Conservation (phyloP, 108 stramenopile species). For the Discostella stelligeroides region DNA sequence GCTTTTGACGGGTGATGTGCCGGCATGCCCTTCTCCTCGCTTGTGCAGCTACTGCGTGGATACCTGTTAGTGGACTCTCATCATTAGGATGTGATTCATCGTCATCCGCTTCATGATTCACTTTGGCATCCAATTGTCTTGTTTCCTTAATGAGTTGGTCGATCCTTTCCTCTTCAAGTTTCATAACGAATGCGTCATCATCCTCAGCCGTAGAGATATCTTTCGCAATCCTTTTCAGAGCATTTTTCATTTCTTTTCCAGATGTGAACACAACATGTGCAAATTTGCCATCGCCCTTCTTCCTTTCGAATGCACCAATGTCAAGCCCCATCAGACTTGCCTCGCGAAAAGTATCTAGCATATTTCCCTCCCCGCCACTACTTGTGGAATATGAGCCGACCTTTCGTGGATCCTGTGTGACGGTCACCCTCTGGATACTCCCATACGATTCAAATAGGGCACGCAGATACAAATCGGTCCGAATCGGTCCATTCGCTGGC, state of each 20-base stretch:
- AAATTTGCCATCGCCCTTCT: slow-evolving; percentile 55
- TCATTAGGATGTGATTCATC: slow-evolving; percentile 18
- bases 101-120: slow-evolving; percentile 40
- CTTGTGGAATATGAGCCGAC: slow-evolving; percentile 9
- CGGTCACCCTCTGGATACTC: slow-evolving; percentile 69
- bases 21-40: slow-evolving; percentile 36
- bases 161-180: slow-evolving; percentile 21
- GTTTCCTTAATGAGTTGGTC: slow-evolving; percentile 31
- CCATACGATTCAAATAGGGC: slow-evolving; percentile 78
- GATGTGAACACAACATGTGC: slow-evolving; percentile 83
- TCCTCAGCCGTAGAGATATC: slow-evolving; percentile 48
- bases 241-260: slow-evolving; percentile 66
- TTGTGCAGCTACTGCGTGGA: slow-evolving; percentile 60
- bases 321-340: slow-evolving; percentile 34
- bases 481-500: slow-evolving; percentile 70
- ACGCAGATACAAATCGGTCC: slow-evolving; percentile 59
- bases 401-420: slow-evolving; percentile 71
- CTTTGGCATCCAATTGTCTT: slow-evolving; percentile 8
- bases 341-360: slow-evolving; percentile 36
- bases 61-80: slow-evolving; percentile 37
- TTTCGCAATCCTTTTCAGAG: slow-evolving; percentile 48
- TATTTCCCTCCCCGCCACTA: slow-evolving; percentile 7
- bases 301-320: slow-evolving; percentile 40
- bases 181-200: slow-evolving; percentile 9
- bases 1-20: slow-evolving; percentile 43